Evolutionary conservation across 768 basidiomycete genomes (phyloP).

Genomic region (Dioszegia crocea): DNA sequence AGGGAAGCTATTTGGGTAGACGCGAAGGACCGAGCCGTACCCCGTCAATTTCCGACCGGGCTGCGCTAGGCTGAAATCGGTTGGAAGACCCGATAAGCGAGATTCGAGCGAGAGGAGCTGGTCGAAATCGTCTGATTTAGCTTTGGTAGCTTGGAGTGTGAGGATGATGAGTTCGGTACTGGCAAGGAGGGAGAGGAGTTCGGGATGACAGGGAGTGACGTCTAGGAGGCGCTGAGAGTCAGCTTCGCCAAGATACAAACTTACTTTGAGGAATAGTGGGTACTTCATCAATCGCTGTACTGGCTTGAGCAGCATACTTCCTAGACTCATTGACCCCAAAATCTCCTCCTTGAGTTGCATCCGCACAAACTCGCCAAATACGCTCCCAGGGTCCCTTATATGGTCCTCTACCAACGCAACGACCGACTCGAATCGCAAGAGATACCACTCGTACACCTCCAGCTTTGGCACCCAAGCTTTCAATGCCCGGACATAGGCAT

Average conservation of each 20-base stretch:
- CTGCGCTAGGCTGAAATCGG: conserved; percentile 58
- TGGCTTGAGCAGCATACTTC: conserved; percentile 69
- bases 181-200: conserved; percentile 59
- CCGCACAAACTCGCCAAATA: conserved; percentile 79
- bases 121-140: conserved; percentile 81
- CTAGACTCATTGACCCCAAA: conserved; percentile 63
- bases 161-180: conserved; percentile 68
- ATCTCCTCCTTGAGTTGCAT: conserved; percentile 56
- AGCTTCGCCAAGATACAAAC: conserved; percentile 33
- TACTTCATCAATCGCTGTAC: conserved; percentile 68
- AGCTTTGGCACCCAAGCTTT: conserved; percentile 62
- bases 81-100: conserved; percentile 61
- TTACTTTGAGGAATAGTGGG: conserved; percentile 68
- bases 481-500: conserved; percentile 60
- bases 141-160: conserved; percentile 78
- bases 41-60: conserved; percentile 71
- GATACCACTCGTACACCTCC: conserved; percentile 82
- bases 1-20: conserved; percentile 33
- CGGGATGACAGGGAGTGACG: conserved; percentile 54
- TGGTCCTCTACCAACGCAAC: conserved; percentile 57
- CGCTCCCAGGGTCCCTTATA: conserved; percentile 56
- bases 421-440: conserved; percentile 66
- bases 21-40: conserved; percentile 60
- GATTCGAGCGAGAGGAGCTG: conserved; percentile 61
- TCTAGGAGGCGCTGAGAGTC: conserved; percentile 62